Conservation (phyloP, 2,329 filamentous ascomycete species). For the Phyllachora maydis region DNA sequence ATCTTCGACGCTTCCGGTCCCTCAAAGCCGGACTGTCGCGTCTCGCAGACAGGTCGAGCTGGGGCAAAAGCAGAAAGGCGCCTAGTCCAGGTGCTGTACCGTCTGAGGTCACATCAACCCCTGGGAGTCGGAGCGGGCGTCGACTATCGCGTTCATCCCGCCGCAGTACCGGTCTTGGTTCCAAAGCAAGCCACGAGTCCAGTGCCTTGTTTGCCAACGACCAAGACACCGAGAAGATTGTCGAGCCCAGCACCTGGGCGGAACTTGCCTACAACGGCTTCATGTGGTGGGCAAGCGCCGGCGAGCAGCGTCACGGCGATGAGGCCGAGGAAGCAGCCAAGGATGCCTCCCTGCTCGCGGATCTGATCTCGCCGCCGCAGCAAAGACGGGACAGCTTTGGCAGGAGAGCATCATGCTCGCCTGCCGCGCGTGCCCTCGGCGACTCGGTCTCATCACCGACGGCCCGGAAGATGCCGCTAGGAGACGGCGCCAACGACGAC, state of each 20-base stretch:
- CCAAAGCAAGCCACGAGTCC: no score
- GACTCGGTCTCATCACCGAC: constrained; percentile 24
- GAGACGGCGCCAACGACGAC: constrained; percentile 6
- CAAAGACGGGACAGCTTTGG: constrained; percentile 1
- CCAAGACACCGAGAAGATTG: constrained; percentile 12
- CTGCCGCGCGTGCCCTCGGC: constrained; percentile 8
- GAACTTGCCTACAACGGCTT: constrained; percentile 63
- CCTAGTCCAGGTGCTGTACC: no score
- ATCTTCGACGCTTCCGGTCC: constrained; percentile 59
- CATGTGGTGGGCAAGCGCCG: constrained; percentile 80
- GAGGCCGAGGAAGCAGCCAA: constrained; percentile 35
- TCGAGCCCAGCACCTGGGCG: constrained; percentile 47
- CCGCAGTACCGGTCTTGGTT: no score
- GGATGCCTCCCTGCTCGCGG: constrained; percentile 33
- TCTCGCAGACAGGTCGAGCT: no score
- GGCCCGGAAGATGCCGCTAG: constrained; percentile 10
- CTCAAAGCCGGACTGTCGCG: constrained; percentile 42
- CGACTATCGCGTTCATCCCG: no score
- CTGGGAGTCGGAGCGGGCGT: no score
- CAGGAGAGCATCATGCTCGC: neutral
- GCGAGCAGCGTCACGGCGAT: constrained; percentile 44
- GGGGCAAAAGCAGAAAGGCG: no score
- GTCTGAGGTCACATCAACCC: no score
- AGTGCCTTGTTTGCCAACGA: constrained; percentile 1
- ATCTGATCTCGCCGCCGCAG: constrained; percentile 14